Percentiles rank a stretch among this genome's conserved stretches.
These are phyloP conservation scores for Tilletiaria anomala DNA, from an alignment of 1,284 basidiomycete species.

Conservation along the genomic window DNA sequence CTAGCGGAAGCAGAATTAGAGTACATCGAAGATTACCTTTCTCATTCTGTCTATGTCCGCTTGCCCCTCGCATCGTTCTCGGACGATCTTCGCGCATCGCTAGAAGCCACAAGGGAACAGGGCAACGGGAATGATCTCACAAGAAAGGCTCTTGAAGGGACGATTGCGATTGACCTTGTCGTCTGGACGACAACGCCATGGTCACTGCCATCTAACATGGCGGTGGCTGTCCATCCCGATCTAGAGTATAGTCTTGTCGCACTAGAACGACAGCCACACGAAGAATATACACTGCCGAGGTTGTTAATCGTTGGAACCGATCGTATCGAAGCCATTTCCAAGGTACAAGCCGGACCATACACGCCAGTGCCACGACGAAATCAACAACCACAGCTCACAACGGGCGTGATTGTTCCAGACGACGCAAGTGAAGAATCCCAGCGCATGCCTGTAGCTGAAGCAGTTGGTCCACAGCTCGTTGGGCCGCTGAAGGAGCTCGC, in stretches of 20 bases:
- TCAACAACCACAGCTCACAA: no score
- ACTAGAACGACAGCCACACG: no score
- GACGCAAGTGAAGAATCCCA: no score
- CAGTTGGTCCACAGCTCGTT: no score
- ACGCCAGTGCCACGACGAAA: no score
- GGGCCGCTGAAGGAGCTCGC: no score
- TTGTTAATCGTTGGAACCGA: no score
- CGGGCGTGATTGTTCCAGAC: no score
- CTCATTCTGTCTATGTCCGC: conserved; percentile 70
- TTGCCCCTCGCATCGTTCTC: conserved; percentile 45
- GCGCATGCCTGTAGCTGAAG: no score
- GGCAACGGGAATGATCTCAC: conserved; percentile 2
- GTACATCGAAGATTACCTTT: conserved; percentile 76
- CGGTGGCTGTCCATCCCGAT: conserved; percentile 64
- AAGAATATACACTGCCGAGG: no score
- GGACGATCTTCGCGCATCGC: background rate
- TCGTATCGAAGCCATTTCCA: no score
- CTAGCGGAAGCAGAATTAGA: conserved; percentile 88
- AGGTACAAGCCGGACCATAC: no score
- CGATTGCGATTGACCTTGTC: conserved; percentile 45
- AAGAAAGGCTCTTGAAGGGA: conserved; percentile 1
- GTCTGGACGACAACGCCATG: conserved; percentile 99
- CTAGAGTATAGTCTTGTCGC: conserved; percentile 58
- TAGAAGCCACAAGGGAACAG: conserved; percentile 2
- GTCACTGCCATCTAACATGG: conserved; percentile 94